Base-by-base conservation (phyloP, 2,329 filamentous ascomycete species). In the Ophiosphaerella narmari region DNA sequence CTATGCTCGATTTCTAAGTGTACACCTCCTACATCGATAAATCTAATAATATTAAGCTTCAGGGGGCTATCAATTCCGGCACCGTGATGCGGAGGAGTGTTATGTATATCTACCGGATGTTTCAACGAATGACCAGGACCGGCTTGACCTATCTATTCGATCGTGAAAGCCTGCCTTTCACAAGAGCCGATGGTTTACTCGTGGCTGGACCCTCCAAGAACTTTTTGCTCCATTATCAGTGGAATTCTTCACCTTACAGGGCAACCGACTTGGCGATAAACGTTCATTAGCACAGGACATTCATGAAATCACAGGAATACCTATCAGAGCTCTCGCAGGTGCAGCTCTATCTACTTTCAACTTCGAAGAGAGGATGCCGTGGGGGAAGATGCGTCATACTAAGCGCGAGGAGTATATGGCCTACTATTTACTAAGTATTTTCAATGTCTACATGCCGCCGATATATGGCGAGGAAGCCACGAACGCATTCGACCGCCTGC, bases 371-470 rank as follows among this genome's bases (percentile, higher is more conserved):
- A 11, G 23, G 7, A n/a, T 39, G 11, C n/a, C 18, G 4, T 39
- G 38, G 38, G 21, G 18, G 26, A 16, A 36, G 18, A 21, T 24
- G 2, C 56, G 60, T 24, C 18, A 50, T 7, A 58, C 59, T 0
- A 56, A 32, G 31, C 43, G 2, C 12, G 46, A 53, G 33, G 40
- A 43, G 33, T 29, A 43, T 21, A 39, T 26, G 13, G 53, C 46
- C 5, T 58, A 56, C 37, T 46, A 33, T 7, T 32, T 58, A 6
- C 49, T 56, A 7, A 54, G 55, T 8, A 50, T 59, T 9, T 59
- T 59, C 32, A 46, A 42, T 33, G 39, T 51, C 32, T 11, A 21
- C 4, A 39, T 39, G 16, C 18, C 38, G 5, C 21, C 26, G 8
- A 21, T 39, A 24, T 39, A 39, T 23, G 38, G 38, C 12, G 38